phyloP scores from a whole-genome alignment of 495 filamentous ascomycete genomes.

The Halenospora varia region DNA sequence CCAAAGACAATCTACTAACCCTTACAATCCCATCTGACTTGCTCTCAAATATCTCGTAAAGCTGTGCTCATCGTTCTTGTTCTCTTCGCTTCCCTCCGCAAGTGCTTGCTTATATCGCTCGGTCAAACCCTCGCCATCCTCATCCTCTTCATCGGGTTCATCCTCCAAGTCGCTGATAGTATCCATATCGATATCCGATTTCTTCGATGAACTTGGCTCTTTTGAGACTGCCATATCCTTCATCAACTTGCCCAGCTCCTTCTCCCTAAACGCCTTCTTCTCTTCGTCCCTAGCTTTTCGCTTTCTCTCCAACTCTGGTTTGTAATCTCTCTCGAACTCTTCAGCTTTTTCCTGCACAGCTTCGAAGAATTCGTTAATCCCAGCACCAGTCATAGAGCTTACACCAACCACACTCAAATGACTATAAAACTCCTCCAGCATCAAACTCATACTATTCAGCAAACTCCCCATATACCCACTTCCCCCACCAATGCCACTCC shows the following conservation, averaged over 20 bases:
- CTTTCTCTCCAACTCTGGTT: conserved; percentile 81
- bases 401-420: conserved; percentile 91
- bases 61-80: conserved; percentile 25
- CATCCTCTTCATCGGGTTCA: conserved; percentile 40
- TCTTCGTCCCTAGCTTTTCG: conserved; percentile 68
- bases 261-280: conserved; percentile 64
- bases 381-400: conserved; percentile 86
- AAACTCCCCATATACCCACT: conserved; percentile 97
- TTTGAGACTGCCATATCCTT: conserved; percentile 79
- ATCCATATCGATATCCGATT: conserved; percentile 36
- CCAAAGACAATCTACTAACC: background rate
- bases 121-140: conserved; percentile 50
- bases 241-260: conserved; percentile 89
- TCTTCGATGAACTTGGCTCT: conserved; percentile 30
- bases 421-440: conserved; percentile 96
- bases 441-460: conserved; percentile 93
- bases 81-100: conserved; percentile 30
- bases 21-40: conserved; percentile 28
- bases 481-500: conserved; percentile 57
- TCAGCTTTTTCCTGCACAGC: conserved; percentile 80
- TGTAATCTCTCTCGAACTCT: conserved; percentile 90
- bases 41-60: conserved; percentile 27
- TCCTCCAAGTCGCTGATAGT: conserved; percentile 60
- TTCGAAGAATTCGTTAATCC: conserved; percentile 88
- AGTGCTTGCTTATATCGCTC: conserved; percentile 57